Percentiles rank a stretch among this genome's conserved stretches.
These are phyloP conservation scores for Begonia fuchsioides DNA, from an alignment of 306 rosid genomes.

Conservation along the genomic window DNA sequence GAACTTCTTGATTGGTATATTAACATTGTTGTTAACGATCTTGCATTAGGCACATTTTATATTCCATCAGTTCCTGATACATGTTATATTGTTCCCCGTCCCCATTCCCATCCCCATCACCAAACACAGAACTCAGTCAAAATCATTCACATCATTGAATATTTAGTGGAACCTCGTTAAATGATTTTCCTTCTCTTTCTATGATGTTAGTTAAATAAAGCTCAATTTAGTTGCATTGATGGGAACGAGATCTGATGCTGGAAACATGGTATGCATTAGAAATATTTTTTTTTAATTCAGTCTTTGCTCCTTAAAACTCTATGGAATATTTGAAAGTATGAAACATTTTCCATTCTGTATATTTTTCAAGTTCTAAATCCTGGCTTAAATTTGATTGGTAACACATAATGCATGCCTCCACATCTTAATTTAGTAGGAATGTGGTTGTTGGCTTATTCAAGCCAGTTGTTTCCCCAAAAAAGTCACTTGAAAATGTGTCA, in stretches of 20 bases:
- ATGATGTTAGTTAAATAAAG: conserved; percentile 4
- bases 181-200: background rate
- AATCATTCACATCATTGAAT: background rate
- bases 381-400: no score
- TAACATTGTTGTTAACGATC: background rate
- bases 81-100: background rate
- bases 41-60: background rate
- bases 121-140: no score
- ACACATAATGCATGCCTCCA: background rate
- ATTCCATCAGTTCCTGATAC: background rate
- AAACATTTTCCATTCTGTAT: background rate
- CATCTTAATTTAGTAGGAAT: background rate
- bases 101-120: no score
- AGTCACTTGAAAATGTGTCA: background rate
- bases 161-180: background rate
- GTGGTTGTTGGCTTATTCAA: background rate
- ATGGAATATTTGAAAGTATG: background rate
- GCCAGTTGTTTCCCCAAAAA: background rate
- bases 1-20: background rate
- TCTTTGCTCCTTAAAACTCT: no score
- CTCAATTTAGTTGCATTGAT: conserved; percentile 1
- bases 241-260: conserved; percentile 5
- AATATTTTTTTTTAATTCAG: no score
- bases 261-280: conserved; percentile 6
- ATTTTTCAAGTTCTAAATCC: background rate